A percentile compares a stretch with the other conserved stretches of the same genome.
Evolutionary conservation across 805 yeast species (phyloP).

Genomic region (Saccharomyces mikatae): DNA sequence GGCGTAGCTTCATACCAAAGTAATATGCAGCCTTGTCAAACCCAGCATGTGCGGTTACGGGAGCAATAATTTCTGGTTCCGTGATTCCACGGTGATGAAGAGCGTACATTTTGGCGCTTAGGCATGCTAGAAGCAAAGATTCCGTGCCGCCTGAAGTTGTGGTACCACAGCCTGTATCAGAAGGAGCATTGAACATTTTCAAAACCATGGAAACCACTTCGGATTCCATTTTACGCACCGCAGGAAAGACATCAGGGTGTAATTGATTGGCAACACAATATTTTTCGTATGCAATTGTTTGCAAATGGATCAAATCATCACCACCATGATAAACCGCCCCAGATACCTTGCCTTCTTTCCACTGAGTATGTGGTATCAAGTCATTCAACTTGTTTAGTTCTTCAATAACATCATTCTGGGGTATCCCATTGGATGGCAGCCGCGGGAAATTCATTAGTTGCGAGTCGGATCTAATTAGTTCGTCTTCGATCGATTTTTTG

Average conservation of each 20-base stretch:
- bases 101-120: constrained; percentile 81
- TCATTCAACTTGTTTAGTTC: constrained; percentile 44
- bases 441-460: constrained; percentile 36
- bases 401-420: constrained; percentile 37
- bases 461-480: constrained; percentile 49
- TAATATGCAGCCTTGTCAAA: constrained; percentile 87
- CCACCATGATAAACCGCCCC: constrained; percentile 99
- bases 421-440: constrained; percentile 56
- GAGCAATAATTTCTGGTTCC: constrained; percentile 82
- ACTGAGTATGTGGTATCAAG: constrained; percentile 55
- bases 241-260: constrained; percentile 96
- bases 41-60: constrained; percentile 88
- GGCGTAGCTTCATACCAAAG: constrained; percentile 76
- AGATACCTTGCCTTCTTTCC: constrained; percentile 80
- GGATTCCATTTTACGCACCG: constrained; percentile 90
- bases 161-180: constrained; percentile 54
- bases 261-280: constrained; percentile 87
- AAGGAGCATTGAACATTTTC: constrained; percentile 72
- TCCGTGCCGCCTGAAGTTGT: constrained; percentile 95
- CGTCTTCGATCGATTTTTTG: constrained; percentile 42
- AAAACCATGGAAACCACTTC: constrained; percentile 91
- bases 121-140: constrained; percentile 74
- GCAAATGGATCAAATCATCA: constrained; percentile 60
- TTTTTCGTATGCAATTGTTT: constrained; percentile 64
- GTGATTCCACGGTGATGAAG: constrained; percentile 47